Percentiles rank a stretch among this genome's conserved stretches.
These are phyloP conservation scores for Ramaria sp. DNA, from an alignment of 768 basidiomycete genomes.

Conservation along the genomic window DNA sequence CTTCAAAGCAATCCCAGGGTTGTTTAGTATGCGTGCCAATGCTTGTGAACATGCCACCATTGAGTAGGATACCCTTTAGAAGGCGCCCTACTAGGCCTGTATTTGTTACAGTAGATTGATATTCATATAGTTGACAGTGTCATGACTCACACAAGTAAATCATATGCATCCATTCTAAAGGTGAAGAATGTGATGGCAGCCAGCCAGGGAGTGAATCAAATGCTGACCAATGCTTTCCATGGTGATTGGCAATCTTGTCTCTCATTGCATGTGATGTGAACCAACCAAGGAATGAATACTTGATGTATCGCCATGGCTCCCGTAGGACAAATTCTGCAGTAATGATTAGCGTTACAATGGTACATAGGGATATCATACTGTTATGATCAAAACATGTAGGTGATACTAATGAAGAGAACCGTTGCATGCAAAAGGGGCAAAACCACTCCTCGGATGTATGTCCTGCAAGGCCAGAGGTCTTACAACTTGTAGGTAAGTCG, in stretches of 20 bases:
- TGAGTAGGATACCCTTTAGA: not conserved
- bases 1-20: not conserved
- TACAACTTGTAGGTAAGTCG: slow-evolving; percentile 16
- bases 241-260: slow-evolving; percentile 12
- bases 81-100: not conserved
- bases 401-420: slow-evolving; percentile 4
- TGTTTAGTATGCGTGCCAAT: not conserved
- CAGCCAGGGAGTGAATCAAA: not conserved
- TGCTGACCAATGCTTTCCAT: slow-evolving; percentile 10
- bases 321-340: not conserved
- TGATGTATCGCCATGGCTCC: slow-evolving; percentile 12
- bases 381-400: slow-evolving; percentile 7
- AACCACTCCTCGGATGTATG: slow-evolving; percentile 12
- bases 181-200: not conserved
- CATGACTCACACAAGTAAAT: not conserved
- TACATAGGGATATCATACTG: slow-evolving; percentile 2
- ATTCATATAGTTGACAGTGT: not conserved
- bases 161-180: not conserved
- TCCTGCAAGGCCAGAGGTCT: slow-evolving; percentile 9
- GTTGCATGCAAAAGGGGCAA: slow-evolving; percentile 10
- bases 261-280: slow-evolving; percentile 6
- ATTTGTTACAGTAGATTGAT: not conserved
- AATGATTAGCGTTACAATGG: no score
- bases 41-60: not conserved
- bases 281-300: slow-evolving; percentile 12